A percentile compares a stretch with the other conserved stretches of the same genome.
phyloP scores from a whole-genome alignment of 257 asterid genomes.

The Capsicum chinense region DNA sequence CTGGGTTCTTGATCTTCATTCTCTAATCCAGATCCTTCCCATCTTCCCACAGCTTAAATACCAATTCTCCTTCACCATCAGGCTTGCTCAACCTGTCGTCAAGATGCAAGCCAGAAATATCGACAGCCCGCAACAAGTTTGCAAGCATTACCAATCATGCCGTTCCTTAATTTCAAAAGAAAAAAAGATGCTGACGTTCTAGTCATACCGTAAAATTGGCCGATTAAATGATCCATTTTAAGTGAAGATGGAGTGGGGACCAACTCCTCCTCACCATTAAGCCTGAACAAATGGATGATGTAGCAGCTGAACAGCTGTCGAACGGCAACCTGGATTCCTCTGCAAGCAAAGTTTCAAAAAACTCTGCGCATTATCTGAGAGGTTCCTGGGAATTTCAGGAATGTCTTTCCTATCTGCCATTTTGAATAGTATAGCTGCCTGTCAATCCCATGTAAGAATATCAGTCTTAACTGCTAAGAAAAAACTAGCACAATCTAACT shows the following conservation, averaged over 20 bases:
- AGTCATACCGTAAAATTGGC: background rate
- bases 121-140: background rate
- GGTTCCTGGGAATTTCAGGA: slow-evolving; percentile 61
- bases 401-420: slow-evolving; percentile 59
- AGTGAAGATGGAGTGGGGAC: background rate
- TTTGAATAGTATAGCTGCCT: slow-evolving; percentile 61
- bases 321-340: slow-evolving; percentile 58
- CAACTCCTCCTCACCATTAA: too few species aligned
- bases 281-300: slow-evolving; percentile 57
- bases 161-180: background rate
- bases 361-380: slow-evolving; percentile 60
- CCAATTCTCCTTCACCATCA: background rate
- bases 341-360: slow-evolving; percentile 63
- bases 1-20: background rate
- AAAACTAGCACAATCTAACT: background rate
- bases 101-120: background rate
- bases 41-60: background rate
- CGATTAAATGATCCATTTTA: background rate
- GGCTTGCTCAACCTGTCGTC: background rate
- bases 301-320: slow-evolving; percentile 61
- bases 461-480: background rate
- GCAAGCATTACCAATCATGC: background rate
- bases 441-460: slow-evolving; percentile 33
- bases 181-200: background rate
- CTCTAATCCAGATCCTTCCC: background rate